Evolutionary conservation across 306 rosid genomes (phyloP).

Genomic region (Arachis hypogaea): DNA sequence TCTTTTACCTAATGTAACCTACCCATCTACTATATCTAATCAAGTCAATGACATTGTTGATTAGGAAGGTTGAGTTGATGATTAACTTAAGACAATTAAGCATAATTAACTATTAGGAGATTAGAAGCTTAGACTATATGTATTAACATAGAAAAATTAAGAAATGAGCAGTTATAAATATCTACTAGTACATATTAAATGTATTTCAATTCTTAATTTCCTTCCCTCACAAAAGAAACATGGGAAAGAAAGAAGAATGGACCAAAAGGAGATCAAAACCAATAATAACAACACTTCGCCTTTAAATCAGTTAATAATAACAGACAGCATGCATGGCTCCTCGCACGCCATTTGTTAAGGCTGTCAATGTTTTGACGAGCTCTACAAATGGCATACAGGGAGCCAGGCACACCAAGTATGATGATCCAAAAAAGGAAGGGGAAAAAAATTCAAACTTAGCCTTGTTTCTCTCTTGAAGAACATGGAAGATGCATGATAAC

Average conservation of each 20-base stretch:
- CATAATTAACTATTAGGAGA: constrained; percentile 4
- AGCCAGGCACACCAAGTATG: constrained; percentile 82
- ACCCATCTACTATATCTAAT: not conserved
- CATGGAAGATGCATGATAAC: not conserved
- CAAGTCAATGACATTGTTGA: constrained; percentile 27
- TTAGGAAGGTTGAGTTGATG: not conserved
- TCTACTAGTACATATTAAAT: not conserved
- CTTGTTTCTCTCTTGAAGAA: not conserved
- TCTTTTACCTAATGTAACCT: not conserved
- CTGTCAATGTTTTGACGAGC: constrained; percentile 69
- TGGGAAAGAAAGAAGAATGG: not conserved
- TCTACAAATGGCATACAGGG: constrained; percentile 99
- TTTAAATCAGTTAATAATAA: not conserved
- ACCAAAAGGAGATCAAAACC: constrained; percentile 17
- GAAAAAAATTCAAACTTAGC: not conserved
- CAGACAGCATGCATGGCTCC: constrained; percentile 89
- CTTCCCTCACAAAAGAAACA: constrained; percentile 2
- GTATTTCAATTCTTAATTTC: not conserved
- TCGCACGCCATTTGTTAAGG: constrained; percentile 95
- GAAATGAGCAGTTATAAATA: too few relatives aligned
- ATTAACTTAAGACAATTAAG: not conserved
- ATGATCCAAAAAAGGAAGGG: constrained; percentile 4
- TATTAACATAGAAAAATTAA: too few relatives aligned
- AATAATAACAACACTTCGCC: too few relatives aligned
- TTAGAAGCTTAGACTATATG: too few relatives aligned